A percentile compares a stretch with the other conserved stretches of the same genome.
Evolutionary conservation across 306 rosid genomes (phyloP).

Genomic region (Cucumis melo): DNA sequence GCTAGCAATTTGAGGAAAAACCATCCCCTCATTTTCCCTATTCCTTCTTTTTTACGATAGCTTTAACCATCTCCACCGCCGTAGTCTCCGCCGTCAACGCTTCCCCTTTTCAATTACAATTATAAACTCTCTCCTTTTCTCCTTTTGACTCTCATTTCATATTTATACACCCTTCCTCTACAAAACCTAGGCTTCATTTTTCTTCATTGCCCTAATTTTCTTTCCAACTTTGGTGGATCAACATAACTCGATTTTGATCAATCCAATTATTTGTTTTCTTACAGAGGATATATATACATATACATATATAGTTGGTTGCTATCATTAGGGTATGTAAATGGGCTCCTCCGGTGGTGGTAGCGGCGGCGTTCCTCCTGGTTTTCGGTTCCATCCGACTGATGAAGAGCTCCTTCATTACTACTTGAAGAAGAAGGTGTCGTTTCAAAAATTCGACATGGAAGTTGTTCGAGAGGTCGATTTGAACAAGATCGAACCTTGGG

Average conservation of each 20-base stretch:
- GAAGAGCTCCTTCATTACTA: conserved; percentile 86
- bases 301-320: too few species aligned
- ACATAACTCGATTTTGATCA: too few species aligned
- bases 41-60: conserved; percentile 12
- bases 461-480: conserved; percentile 90
- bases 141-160: conserved; percentile 36
- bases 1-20: conserved; percentile 4
- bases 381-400: conserved; percentile 88
- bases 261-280: background rate
- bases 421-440: conserved; percentile 76
- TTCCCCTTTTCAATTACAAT: conserved; percentile 25
- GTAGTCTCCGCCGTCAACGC: conserved; percentile 97
- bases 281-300: background rate
- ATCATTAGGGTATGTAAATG: conserved; percentile 22
- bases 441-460: conserved; percentile 91
- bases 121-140: background rate
- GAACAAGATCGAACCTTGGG: conserved; percentile 99
- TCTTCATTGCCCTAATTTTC: background rate
- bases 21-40: background rate
- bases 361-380: conserved; percentile 84
- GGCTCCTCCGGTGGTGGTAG: conserved; percentile 52
- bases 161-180: conserved; percentile 10
- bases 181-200: background rate
- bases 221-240: background rate
- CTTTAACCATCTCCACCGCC: conserved; percentile 81